Evolutionary conservation across 139 green algal genomes (phyloP), one percentile per base, ranked within the genome.

Genomic region (Chlorella sp.): DNA sequence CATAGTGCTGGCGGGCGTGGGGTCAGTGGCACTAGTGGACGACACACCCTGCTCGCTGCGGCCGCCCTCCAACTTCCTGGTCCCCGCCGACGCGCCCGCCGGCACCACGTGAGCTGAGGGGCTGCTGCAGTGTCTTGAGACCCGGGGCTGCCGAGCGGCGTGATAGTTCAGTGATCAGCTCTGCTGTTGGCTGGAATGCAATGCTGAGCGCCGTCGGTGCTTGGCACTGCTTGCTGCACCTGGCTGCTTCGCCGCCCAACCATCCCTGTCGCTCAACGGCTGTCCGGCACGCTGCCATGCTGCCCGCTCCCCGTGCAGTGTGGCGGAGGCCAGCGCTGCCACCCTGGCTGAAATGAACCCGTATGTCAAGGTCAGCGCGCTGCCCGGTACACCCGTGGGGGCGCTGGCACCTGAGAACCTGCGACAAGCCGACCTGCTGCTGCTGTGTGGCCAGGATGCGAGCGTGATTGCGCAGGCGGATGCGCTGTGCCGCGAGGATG

Each of bases 331-430:
- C 7, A 91, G 83, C 64, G 93, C 87, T 1, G 68, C 41, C 25
- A 94, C 91, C 6, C 90, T 98, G 26, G 87, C 89, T 39, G 95
- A 95, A n/a, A 96, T 98, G 92, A 98, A 98, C 86, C 96, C 96
- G 0, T 85, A 98, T 34, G 93, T 98, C 36, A 79, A 85, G 21
- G 91, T 98, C 4, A 20, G 39, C 0, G 81, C 86, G 13, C 73
- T 81, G 55, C 36, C 75, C 4, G 92, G 93, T 18, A 47, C 36
- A 2, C 56, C 69, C 1, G 30, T 25, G 7, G 67, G 30, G 44
- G 76, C 64, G 26, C 20, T 80, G 3, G 26, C 62, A 4, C 34
- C 36, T 21, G 57, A 76, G 30, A n/a, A 34, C 5, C 41, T 94
- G 34, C 32, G 28, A 23, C 55, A 51, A 16, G 87, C 88, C 65